These are phyloP conservation scores for Candida vartiovaarae DNA, from an alignment of 805 yeast genomes.

Conservation along the genomic window DNA sequence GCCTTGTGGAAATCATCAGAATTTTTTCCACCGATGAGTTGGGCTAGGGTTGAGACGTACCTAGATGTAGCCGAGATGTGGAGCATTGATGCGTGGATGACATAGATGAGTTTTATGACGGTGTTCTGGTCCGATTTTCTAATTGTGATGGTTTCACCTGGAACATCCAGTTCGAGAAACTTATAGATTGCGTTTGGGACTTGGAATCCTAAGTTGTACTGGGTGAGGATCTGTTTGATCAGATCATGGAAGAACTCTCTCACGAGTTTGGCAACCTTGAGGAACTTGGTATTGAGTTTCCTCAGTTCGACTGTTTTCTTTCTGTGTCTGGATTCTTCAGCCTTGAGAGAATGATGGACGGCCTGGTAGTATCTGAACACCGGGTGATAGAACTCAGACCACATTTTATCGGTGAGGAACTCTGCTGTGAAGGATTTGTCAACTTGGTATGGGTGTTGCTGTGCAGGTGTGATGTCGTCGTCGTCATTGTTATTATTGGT, in stretches of 20 bases:
- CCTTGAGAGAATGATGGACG: slow-evolving; percentile 8
- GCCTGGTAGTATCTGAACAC: slow-evolving; percentile 42
- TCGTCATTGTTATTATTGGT: neutral
- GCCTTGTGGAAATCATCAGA: slow-evolving; percentile 38
- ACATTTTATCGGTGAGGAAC: slow-evolving; percentile 42
- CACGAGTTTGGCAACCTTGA: slow-evolving; percentile 41
- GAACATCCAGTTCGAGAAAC: slow-evolving; percentile 6
- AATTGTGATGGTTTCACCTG: slow-evolving; percentile 7
- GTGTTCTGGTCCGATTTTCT: slow-evolving; percentile 6
- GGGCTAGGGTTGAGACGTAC: slow-evolving; percentile 37
- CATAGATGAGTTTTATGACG: slow-evolving; percentile 28
- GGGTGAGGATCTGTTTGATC: slow-evolving; percentile 33
- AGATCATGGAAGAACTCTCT: slow-evolving; percentile 41
- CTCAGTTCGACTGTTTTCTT: slow-evolving; percentile 43
- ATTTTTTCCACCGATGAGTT: slow-evolving; percentile 27
- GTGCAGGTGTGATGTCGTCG: slow-evolving; percentile 8
- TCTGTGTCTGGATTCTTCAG: slow-evolving; percentile 14
- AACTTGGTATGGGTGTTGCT: neutral
- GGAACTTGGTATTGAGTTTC: slow-evolving; percentile 44
- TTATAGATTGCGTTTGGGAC: slow-evolving; percentile 16
- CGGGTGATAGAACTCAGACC: slow-evolving; percentile 62
- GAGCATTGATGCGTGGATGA: slow-evolving; percentile 42
- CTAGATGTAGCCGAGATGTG: slow-evolving; percentile 54
- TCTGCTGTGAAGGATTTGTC: slow-evolving; percentile 10
- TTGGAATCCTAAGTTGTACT: slow-evolving; percentile 28